Evolutionary conservation across 805 yeast genomes (phyloP), one percentile per base, ranked within the genome.

Genomic region (Candida andamanensis): DNA sequence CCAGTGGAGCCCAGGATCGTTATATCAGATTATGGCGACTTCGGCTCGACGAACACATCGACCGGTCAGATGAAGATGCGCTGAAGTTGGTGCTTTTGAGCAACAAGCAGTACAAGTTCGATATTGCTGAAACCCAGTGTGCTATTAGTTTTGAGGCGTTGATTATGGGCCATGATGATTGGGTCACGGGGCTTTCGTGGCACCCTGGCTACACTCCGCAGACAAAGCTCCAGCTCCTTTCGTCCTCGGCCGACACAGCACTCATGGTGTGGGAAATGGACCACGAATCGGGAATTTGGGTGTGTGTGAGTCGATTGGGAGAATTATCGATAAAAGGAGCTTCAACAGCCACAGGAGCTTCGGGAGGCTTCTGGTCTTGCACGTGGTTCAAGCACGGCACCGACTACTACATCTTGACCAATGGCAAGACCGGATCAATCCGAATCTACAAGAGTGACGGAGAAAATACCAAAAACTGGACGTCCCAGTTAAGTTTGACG

Each of bases 91-190:
- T 67, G 7, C 60, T 79, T 24, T 60, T 84, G 37, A 74, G 81
- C 12, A 85, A 84, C 58, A 86, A 82, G 45, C 83, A 79, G 55
- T 78, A 83, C 54, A 72, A 75, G 39, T 77, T 86, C 41, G 45
- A 49, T 9, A 48, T 71, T 23, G 45, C 46, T 5, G 47, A 44
- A 0, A 50, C 67, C 2, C 54, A 61, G 30, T 74, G 74, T 36
- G 75, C 81, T 4, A 69, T 87, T 31, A 76, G 76, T 42, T 86
- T 89, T 50, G 99, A 94, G 49, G 96, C 98, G 0, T 72, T 92
- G 38, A 76, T 92, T 16, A 80, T 92, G 82, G 99, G 98, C 6
- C 98, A 92, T 57, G 99, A 92, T 53, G 99, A 92, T 55, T 92
- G 98, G 98, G 80, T 94, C 16, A 76, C 90, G 2, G 77, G 85